Base-by-base conservation (phyloP, 352 stramenopile species). In the Blastocystis sp. region DNA sequence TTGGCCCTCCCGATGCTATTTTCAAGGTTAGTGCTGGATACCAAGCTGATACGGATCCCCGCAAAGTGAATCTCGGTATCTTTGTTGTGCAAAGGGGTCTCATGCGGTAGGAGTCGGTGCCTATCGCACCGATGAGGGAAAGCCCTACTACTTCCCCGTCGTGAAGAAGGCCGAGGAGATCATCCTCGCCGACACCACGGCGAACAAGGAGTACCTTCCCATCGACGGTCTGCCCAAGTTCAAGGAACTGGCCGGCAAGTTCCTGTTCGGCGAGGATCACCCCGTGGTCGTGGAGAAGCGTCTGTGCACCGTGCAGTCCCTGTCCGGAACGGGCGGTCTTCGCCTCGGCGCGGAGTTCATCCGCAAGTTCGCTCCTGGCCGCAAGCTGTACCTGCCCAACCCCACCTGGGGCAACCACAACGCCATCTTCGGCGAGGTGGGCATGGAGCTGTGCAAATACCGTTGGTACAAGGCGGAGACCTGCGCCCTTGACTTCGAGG, bases 381-480 rank as follows among this genome's bases (percentile, higher is more conserved):
- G 91, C 61, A 93, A 92, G 14, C 92, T 97, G 71, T 96, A 96
- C 92, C 91, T 97, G 78, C 94, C 94, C 43, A 96, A 96, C 91
- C 93, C 94, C 61, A 98, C 95, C 71, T 98, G 95, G 95, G 93
- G 93, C 89, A 98, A 97, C 92, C 95, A 98, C 92, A 95, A 95
- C 79, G 92, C 91, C 57, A 95, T 98, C 90, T 90, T 91, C 64
- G 19, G 71, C n/a, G 80, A 91, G 61, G 81, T 70, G 11, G 91
- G 91, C 21, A 60, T 92, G 24, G 76, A 91, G 52, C 77, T 89
- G 24, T 24, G 24, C 28, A 76, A 68, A 59, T 91, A 92, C 69
- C 78, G 52, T 21, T 92, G 92, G 78, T 89, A 90, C 34, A 80
- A 92, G 69, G 28, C 66, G 59, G 70, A 48, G 40, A 90, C 66